A percentile compares a stretch with the other conserved stretches of the same genome.
These are phyloP conservation scores for Mallotus nudiflorus DNA, from an alignment of 345 rosid species.

Conservation along the genomic window DNA sequence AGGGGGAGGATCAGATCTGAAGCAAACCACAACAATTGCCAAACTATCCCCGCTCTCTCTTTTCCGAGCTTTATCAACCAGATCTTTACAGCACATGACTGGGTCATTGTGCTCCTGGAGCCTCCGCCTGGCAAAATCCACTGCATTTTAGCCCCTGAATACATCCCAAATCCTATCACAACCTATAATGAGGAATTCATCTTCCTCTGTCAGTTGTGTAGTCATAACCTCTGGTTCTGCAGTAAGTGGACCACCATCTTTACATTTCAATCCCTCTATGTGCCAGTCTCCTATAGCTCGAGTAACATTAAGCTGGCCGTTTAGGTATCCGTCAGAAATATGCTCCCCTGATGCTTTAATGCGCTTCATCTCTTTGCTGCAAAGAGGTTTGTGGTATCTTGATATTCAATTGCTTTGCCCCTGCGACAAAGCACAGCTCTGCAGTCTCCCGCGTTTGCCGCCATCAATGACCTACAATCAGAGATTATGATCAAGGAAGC, in stretches of 20 bases:
- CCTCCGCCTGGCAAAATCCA: constrained; percentile 83
- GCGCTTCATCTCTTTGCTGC: constrained; percentile 58
- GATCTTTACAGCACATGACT: constrained; percentile 61
- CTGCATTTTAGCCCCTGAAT: constrained; percentile 80
- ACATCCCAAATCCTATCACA: constrained; percentile 97
- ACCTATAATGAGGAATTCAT: constrained; percentile 82
- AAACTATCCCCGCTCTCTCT: constrained; percentile 85
- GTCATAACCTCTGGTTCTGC: constrained; percentile 84
- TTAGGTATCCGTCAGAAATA: constrained; percentile 68
- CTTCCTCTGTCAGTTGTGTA: constrained; percentile 54
- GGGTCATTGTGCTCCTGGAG: constrained; percentile 89
- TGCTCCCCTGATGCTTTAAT: constrained; percentile 78
- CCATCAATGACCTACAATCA: constrained; percentile 60
- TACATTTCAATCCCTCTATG: constrained; percentile 77
- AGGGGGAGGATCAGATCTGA: constrained; percentile 67
- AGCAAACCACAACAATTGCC: constrained; percentile 72
- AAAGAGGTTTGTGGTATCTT: constrained; percentile 79
- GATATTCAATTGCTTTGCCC: constrained; percentile 89
- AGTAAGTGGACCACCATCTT: constrained; percentile 69
- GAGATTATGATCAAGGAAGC: constrained; percentile 15
- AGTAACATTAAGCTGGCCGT: constrained; percentile 77
- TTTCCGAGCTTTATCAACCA: constrained; percentile 81
- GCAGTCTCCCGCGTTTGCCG: constrained; percentile 93
- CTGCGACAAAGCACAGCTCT: constrained; percentile 78
- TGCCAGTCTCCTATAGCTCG: constrained; percentile 97